Base-by-base conservation (phyloP, 305 asterid genomes). In the Solanum hybrid region DNA sequence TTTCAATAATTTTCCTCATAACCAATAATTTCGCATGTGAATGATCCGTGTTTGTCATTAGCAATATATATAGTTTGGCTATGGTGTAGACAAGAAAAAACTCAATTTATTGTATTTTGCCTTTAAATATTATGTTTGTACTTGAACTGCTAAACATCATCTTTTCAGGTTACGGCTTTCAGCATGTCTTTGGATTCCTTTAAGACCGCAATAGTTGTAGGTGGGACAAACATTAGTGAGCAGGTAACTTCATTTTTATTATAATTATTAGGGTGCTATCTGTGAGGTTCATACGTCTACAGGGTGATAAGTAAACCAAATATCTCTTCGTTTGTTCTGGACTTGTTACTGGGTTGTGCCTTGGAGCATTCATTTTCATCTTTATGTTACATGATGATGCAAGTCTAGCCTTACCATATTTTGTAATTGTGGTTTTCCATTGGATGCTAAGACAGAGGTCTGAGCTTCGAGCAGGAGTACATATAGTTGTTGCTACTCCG, bases 401-500 rank as follows among this genome's bases (percentile, higher is more conserved):
- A 85, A 56, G 88, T 56, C 75, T 31, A 85, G 76, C 86, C 71
- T 89, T 85, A 13, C 78, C 71, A 45, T 40, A 81, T 79, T 10
- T 91, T 86, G 90, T 89, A 79, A 91, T 92, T 90, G 40, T 81
- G 87, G 88, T 92, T 91, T 88, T 87, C 86, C 89, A 51, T 42
- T 94, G 92, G 91, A 88, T 94, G 92, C 79, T 91, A 91, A 89
- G 91, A 90, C 95, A 95, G 98, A 95, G 97, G 93, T 95, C 95
- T 90, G 98, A 94, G 92, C 92, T 96, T 90, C 96, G 97, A 89
- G 90, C 95, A 32, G 99, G 99, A 85, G 97, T 95, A 86, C 91
- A 93, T 89, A 92, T 96, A 90, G 98, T 96, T 87, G 99, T 96
- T 90, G 99, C 99, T 77, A 96, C 99, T 86, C 98, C 98, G 78